These are phyloP conservation scores for Pestalotiopsis sp. DNA, from an alignment of 2,329 filamentous ascomycete genomes.

Conservation along the genomic window DNA sequence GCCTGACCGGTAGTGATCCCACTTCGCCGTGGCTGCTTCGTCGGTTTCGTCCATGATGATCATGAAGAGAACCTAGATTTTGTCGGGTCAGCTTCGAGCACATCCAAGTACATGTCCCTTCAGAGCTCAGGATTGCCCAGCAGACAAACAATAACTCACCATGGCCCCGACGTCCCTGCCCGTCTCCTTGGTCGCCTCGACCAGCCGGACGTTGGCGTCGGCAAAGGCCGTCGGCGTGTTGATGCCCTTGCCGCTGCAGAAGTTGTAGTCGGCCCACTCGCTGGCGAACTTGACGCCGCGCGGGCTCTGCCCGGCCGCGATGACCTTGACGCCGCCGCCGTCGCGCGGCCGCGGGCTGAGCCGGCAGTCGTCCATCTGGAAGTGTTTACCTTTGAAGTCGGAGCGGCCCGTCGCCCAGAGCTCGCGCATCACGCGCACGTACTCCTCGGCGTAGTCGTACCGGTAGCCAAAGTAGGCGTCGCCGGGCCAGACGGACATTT, in stretches of 20 bases:
- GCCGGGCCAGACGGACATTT: constrained; percentile 29
- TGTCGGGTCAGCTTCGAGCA: not conserved
- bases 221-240: constrained; percentile 14
- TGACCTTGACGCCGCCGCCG: constrained; percentile 12
- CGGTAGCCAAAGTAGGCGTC: constrained; percentile 29
- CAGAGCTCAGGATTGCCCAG: not conserved
- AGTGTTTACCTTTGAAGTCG: constrained; percentile 20
- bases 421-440: constrained; percentile 33
- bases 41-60: constrained; percentile 13
- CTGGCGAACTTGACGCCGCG: constrained; percentile 33
- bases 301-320: constrained; percentile 18
- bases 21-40: constrained; percentile 13
- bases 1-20: constrained; percentile 12
- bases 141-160: not conserved
- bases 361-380: constrained; percentile 34
- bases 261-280: constrained; percentile 32
- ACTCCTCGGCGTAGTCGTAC: constrained; percentile 29
- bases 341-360: constrained; percentile 21
- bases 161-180: constrained; percentile 12
- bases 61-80: constrained; percentile 11
- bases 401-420: constrained; percentile 30
- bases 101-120: not conserved
- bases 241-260: constrained; percentile 23
- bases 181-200: constrained; percentile 12
- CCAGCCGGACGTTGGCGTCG: constrained; percentile 8